Evolutionary conservation across 2,329 filamentous ascomycete species (phyloP).

Genomic region (Plectosphaerella sp.): DNA sequence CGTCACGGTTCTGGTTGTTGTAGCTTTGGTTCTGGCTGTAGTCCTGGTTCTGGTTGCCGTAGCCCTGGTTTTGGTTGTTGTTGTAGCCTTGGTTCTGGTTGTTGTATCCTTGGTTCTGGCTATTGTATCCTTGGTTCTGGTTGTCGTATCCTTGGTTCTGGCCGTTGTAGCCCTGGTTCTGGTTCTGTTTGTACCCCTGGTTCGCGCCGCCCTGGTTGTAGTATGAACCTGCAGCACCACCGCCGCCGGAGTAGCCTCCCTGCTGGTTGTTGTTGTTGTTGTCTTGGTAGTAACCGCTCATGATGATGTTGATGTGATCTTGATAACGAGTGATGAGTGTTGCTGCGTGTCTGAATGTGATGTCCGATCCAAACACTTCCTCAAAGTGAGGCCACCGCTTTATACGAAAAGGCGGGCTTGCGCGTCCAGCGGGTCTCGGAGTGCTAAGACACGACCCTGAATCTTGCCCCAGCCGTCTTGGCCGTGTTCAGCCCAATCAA

Average conservation of each 20-base stretch:
- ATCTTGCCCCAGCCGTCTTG: too few species aligned
- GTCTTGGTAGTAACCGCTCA: conserved; percentile 6
- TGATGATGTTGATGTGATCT: not conserved
- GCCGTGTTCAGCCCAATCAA: too few species aligned
- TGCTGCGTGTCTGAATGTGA: not conserved
- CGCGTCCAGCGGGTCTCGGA: too few species aligned
- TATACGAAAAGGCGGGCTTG: too few species aligned
- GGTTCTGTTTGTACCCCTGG: conserved; percentile 1
- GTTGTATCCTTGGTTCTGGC: too few species aligned
- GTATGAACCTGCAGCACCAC: conserved; percentile 5
- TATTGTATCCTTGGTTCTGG: conserved; percentile 3
- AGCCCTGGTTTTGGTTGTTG: too few species aligned
- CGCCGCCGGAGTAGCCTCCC: conserved; percentile 1
- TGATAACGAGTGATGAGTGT: not conserved
- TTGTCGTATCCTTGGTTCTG: not conserved
- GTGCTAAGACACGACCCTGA: too few species aligned
- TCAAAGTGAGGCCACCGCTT: too few species aligned
- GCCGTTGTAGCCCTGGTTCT: conserved; percentile 4
- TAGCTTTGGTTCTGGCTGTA: too few species aligned
- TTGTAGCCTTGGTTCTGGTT: too few species aligned
- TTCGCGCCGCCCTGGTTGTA: conserved; percentile 6
- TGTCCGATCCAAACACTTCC: not conserved
- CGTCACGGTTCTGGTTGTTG: conserved; percentile 1
- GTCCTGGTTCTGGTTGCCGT: too few species aligned
- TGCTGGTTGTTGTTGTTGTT: conserved; percentile 4